Evolutionary conservation across 2,329 filamentous ascomycete genomes (phyloP), one percentile per base, ranked within the genome.

Genomic region (Sarocladium brachiariae): DNA sequence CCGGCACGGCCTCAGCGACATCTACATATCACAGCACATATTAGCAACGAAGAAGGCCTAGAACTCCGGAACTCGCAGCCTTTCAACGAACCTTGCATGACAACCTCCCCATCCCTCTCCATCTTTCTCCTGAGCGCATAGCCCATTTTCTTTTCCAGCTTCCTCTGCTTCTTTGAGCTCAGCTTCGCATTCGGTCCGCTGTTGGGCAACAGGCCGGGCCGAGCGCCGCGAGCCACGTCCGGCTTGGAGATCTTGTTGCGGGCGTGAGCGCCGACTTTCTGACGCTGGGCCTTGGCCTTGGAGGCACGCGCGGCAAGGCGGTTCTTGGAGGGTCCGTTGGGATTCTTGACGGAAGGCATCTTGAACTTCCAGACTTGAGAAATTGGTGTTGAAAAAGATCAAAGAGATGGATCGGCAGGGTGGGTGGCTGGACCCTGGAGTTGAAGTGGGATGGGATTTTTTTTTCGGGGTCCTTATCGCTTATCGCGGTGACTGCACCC

Each of bases 311-410:
- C 73, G 16, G 68, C 68, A 34, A 75, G 64, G 13, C 76, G 73
- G 70, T 78, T 79, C 59, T 73, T 74, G 50, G 75, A 80, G 9
- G 71, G 70, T 43, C 69, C 70, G 71, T 81, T 81, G 60, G 77
- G 78, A 67, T 80, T 82, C 56, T 76, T 75, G 58, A 78, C 72
- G 45, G 77, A 80, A 31, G 43, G 43, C 43, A 47, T 47, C 14
- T 4, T 33, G 43, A 11, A 16, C 4, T 43, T 39, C 19, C 4
- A 27, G 21, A 11, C 7, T 45, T 45, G 39, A 8, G 21, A 38
- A 9, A 9, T 41, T 37, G 21, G 3, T 27, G 24, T 45, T 8
- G 13, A 21, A 4, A 27, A 21, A 45, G 39, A 23, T 23, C 10
- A 30, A 30, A 18, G 8, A 11, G 9, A 10, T 11, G 4, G 39